phyloP scores from a whole-genome alignment of 345 rosid genomes.

The Euphorbia peplus region DNA sequence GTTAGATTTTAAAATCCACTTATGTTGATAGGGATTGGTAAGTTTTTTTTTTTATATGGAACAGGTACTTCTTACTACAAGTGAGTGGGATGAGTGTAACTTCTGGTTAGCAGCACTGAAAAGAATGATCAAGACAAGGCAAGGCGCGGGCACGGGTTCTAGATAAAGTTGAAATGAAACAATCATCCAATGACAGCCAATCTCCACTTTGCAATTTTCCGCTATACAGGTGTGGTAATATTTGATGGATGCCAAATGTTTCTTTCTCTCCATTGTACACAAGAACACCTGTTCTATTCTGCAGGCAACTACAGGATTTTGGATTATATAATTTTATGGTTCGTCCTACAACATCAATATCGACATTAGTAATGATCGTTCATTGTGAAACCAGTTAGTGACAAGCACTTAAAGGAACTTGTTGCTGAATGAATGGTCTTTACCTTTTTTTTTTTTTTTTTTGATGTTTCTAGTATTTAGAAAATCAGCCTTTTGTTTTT shows the following conservation, averaged over 20 bases:
- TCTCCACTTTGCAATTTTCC: conserved; percentile 6
- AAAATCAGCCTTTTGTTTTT: conserved; percentile 24
- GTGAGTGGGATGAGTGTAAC: conserved; percentile 99
- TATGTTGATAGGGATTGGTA: background rate
- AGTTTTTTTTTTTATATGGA: background rate
- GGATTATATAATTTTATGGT: conserved; percentile 7
- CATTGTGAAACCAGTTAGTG: conserved; percentile 17
- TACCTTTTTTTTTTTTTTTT: no score
- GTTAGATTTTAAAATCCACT: background rate
- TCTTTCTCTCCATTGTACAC: conserved; percentile 23
- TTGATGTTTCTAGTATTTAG: conserved; percentile 27
- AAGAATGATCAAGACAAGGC: conserved; percentile 91
- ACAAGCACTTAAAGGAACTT: conserved; percentile 19
- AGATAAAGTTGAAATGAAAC: conserved; percentile 44
- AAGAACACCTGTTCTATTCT: conserved; percentile 17
- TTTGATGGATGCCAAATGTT: conserved; percentile 6
- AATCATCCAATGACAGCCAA: background rate
- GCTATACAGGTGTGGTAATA: conserved; percentile 14
- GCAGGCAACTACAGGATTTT: conserved; percentile 20
- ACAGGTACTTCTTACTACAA: conserved; percentile 88
- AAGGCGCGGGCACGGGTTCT: conserved; percentile 46
- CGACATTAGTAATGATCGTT: conserved; percentile 10
- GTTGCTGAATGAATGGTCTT: background rate
- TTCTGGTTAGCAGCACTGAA: conserved; percentile 90
- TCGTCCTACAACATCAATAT: conserved; percentile 11